Evolutionary conservation across 805 yeast species (phyloP), one percentile per base, ranked within the genome.

Genomic region (Candida koratica): DNA sequence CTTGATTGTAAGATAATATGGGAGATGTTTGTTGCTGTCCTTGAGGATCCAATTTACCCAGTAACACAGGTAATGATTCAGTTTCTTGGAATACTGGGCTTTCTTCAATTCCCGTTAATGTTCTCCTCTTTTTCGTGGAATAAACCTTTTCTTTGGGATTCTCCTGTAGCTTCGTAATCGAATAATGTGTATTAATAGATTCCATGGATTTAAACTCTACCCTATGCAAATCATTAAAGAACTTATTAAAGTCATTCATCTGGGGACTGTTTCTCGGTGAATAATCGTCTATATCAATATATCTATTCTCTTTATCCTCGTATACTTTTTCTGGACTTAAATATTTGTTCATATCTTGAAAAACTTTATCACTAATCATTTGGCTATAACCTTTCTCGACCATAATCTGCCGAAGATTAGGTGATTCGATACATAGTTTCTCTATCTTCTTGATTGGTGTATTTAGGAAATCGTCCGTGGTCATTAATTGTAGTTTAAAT

Each of bases 351-450:
- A 73, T 56, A 42, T 73, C 78, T 29, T 52, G 55, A 36, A 73
- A 43, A 9, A 73, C 77, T 28, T 65, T 69, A 29, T 61, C 60
- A 17, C 71, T 66, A 26, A 73, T 58, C 30, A 60, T 62, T 37
- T 71, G 61, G 1, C 79, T 72, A 52, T 71, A 75, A 34, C 75
- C 65, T 37, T 64, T 65, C 12, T 61, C 56, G 34, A 69, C 58
- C 56, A 74, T 58, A n/a, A 47, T 38, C 18, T 52, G 38, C 18
- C 41, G 42, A 17, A 44, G 35, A 26, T 36, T 42, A 1, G 71
- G 70, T 4, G 69, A 62, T 25, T 52, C 46, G 16, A 67, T 40
- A 5, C 56, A 46, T 22, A 67, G 49, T 19, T 55, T 49, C 29
- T 56, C 44, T 36, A 67, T 63, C 44, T 53, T 58, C 38, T 60